Evolutionary conservation across 768 basidiomycete genomes (phyloP).

Genomic region (Psilocybe subaeruginosa): DNA sequence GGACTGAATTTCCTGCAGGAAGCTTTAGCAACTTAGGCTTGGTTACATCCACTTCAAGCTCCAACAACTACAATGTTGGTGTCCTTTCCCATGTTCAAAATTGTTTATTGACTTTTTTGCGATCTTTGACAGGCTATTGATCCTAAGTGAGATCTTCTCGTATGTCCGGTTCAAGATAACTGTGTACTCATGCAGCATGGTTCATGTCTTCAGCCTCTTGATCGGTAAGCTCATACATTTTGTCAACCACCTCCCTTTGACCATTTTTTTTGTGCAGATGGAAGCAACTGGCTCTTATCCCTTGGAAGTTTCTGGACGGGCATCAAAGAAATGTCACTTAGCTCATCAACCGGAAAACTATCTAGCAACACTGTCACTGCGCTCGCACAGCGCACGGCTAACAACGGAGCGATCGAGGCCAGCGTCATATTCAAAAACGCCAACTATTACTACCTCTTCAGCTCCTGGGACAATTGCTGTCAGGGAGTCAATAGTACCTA

Average conservation of each 20-base stretch:
- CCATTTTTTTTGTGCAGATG: slow-evolving; percentile 27
- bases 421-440: slow-evolving; percentile 46
- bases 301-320: slow-evolving; percentile 62
- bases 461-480: slow-evolving; percentile 59
- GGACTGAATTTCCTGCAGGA: slow-evolving; percentile 21
- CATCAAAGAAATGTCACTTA: slow-evolving; percentile 46
- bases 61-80: slow-evolving; percentile 45
- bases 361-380: slow-evolving; percentile 40
- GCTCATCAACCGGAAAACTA: slow-evolving; percentile 44
- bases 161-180: background rate
- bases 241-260: background rate
- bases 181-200: background rate
- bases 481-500: slow-evolving; percentile 54
- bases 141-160: slow-evolving; percentile 42
- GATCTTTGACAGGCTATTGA: slow-evolving; percentile 46
- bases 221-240: slow-evolving; percentile 27
- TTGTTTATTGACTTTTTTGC: background rate
- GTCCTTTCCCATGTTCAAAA: background rate
- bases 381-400: slow-evolving; percentile 47
- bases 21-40: slow-evolving; percentile 50
- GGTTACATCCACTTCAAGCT: slow-evolving; percentile 43
- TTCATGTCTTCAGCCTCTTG: slow-evolving; percentile 24
- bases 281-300: slow-evolving; percentile 49
- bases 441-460: slow-evolving; percentile 57
- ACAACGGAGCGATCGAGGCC: slow-evolving; percentile 52